These are phyloP conservation scores for Datura wrightii DNA, from an alignment of 257 asterid species.

Conservation along the genomic window DNA sequence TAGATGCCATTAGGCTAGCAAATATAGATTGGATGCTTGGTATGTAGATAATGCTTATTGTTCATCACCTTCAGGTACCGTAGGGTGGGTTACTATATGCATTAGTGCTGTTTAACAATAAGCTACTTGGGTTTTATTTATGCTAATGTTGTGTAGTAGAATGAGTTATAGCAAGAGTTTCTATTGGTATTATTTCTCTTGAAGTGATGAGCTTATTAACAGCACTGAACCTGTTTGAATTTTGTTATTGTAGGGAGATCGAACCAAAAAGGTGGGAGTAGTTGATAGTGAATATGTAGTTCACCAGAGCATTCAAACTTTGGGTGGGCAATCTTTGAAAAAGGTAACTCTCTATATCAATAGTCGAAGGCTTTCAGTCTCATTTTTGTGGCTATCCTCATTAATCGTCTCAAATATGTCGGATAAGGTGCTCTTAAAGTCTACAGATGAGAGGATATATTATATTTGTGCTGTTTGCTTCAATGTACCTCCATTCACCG, in stretches of 20 bases:
- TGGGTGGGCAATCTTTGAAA: constrained; percentile 81
- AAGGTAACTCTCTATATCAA: constrained; percentile 48
- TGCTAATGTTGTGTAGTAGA: neutral
- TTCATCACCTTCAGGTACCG: neutral
- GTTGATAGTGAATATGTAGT: constrained; percentile 91
- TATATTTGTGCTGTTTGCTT: neutral
- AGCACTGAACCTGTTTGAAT: neutral
- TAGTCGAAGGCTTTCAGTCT: neutral
- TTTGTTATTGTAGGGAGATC: constrained; percentile 67
- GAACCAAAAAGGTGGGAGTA: constrained; percentile 87
- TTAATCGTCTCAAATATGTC: neutral
- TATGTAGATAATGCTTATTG: neutral
- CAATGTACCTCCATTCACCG: neutral
- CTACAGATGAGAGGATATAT: neutral
- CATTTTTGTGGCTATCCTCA: too few species aligned
- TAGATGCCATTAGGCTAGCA: neutral
- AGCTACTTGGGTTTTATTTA: neutral
- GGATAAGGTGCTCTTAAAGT: neutral
- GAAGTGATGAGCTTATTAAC: constrained; percentile 8
- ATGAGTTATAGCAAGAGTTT: neutral
- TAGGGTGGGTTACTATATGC: neutral
- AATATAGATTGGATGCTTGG: neutral
- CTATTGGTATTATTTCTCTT: neutral
- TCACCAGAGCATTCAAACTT: constrained; percentile 96
- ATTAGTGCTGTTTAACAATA: neutral